Percentiles rank a stretch among this genome's conserved stretches.
These are phyloP conservation scores for Groenewaldozyma tartarivorans DNA, from an alignment of 805 yeast genomes.

Conservation along the genomic window DNA sequence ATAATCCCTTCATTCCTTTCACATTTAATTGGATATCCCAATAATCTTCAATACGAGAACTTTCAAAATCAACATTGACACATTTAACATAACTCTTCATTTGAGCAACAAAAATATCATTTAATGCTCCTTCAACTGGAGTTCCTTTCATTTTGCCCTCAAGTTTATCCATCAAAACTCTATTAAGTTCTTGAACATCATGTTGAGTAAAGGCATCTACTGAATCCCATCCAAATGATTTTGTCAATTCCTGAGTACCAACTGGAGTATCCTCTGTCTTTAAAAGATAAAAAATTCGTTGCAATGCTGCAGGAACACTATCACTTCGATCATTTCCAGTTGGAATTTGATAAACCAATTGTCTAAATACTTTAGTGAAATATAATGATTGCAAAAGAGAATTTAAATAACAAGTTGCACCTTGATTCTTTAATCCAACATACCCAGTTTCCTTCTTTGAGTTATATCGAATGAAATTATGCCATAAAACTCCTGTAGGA, in stretches of 20 bases:
- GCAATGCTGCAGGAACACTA: conserved; percentile 76
- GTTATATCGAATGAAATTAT: conserved; percentile 65
- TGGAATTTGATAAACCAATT: conserved; percentile 83
- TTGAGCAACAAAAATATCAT: conserved; percentile 85
- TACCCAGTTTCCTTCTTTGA: conserved; percentile 82
- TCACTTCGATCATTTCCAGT: conserved; percentile 51
- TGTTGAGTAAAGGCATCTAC: conserved; percentile 95
- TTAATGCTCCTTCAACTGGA: conserved; percentile 61
- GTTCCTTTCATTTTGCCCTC: conserved; percentile 91
- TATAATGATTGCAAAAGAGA: conserved; percentile 85
- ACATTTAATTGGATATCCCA: conserved; percentile 98
- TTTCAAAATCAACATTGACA: conserved; percentile 85
- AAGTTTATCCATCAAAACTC: conserved; percentile 89
- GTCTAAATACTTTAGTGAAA: conserved; percentile 73
- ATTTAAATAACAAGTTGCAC: conserved; percentile 95
- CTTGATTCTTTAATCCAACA: conserved; percentile 92
- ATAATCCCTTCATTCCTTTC: conserved; percentile 62
- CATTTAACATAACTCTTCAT: conserved; percentile 94
- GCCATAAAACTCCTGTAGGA: conserved; percentile 92
- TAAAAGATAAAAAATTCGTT: conserved; percentile 74
- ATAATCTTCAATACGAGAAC: conserved; percentile 84
- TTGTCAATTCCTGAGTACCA: conserved; percentile 78
- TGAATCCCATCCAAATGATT: conserved; percentile 95
- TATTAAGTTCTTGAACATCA: conserved; percentile 92
- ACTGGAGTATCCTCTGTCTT: conserved; percentile 67